Conservation (phyloP, 2,329 filamentous ascomycete species). For the Mycogone perniciosa region DNA sequence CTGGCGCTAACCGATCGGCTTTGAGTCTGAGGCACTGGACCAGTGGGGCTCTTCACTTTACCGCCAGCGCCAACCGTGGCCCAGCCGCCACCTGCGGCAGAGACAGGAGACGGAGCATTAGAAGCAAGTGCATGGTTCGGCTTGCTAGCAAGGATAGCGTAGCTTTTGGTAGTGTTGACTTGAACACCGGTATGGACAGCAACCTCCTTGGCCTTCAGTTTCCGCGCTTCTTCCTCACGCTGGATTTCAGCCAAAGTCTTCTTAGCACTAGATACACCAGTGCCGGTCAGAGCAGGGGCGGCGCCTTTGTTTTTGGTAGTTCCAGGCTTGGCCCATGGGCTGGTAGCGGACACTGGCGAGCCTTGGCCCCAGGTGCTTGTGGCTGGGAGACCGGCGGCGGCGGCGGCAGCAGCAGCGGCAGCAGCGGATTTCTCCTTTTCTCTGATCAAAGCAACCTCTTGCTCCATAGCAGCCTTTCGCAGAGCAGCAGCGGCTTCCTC, state of each 20-base stretch:
- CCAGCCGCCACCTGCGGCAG: conserved; percentile 59
- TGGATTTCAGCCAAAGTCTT: conserved; percentile 96
- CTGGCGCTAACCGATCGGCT: conserved; percentile 39
- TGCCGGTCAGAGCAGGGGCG: conserved; percentile 18
- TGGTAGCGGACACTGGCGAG: conserved; percentile 61
- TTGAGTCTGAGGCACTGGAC: conserved; percentile 45
- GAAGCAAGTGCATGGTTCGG: conserved; percentile 34
- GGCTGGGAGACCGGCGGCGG: conserved; percentile 75
- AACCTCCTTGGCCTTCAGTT: conserved; percentile 60
- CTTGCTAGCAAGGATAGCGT: conserved; percentile 90
- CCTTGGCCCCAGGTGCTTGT: conserved; percentile 83
- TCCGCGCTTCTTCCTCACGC: conserved; percentile 78
- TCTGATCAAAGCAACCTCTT: conserved; percentile 58
- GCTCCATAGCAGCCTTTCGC: conserved; percentile 72
- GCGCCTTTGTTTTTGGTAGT: conserved; percentile 41
- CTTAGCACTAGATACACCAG: conserved; percentile 45
- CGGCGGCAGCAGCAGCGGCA: conserved; percentile 44
- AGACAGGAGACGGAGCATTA: conserved; percentile 25
- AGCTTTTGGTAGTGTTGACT: conserved; percentile 67
- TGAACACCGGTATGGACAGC: conserved; percentile 42
- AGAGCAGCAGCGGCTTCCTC: conserved; percentile 75
- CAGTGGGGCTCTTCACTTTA: conserved; percentile 73
- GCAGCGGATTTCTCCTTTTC: conserved; percentile 48
- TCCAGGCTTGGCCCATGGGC: conserved; percentile 62
- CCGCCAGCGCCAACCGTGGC: conserved; percentile 91